Conservation (phyloP, 163 green algal species). For the Scenedesmus sp. region DNA sequence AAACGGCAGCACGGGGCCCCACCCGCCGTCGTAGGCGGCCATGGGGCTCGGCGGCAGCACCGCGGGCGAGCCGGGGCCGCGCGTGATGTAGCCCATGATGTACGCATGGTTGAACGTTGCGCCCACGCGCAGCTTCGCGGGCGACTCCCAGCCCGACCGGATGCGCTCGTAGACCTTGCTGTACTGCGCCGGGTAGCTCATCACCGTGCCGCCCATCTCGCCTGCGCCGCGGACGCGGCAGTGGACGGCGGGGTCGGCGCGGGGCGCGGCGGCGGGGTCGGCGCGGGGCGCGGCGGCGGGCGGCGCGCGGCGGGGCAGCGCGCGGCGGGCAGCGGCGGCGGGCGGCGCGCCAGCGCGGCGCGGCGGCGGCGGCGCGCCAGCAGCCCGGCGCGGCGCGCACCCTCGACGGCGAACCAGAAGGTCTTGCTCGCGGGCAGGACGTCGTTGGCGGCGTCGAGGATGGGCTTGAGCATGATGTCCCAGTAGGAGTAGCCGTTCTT, state of each 20-base stretch:
- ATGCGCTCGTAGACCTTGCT: slow-evolving; percentile 36
- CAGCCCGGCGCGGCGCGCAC: not conserved
- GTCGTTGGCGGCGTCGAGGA: slow-evolving; percentile 44
- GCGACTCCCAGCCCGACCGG: not conserved
- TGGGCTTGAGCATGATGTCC: slow-evolving; percentile 47
- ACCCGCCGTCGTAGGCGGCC: slow-evolving; percentile 25
- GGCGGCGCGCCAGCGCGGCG: too few relatives aligned
- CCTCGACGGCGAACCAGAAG: slow-evolving; percentile 34
- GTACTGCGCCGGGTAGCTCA: slow-evolving; percentile 39
- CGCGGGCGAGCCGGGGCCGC: not conserved
- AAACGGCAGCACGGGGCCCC: slow-evolving; percentile 35
- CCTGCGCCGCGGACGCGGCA: too few relatives aligned
- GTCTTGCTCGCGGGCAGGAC: slow-evolving; percentile 27
- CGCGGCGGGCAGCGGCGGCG: too few relatives aligned
- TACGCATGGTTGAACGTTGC: slow-evolving; percentile 44
- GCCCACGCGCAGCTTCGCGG: slow-evolving; percentile 15
- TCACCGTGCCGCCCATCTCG: slow-evolving; percentile 44
- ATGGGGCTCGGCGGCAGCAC: slow-evolving; percentile 12
- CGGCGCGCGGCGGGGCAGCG: too few relatives aligned
- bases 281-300: too few relatives aligned
- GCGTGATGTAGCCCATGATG: slow-evolving; percentile 34
- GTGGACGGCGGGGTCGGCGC: too few relatives aligned
- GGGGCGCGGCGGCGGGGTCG: too few relatives aligned
- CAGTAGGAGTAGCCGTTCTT: slow-evolving; percentile 42
- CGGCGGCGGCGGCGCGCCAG: too few relatives aligned